Conservation (phyloP, 306 rosid genomes). For the Quercus wislizeni region DNA sequence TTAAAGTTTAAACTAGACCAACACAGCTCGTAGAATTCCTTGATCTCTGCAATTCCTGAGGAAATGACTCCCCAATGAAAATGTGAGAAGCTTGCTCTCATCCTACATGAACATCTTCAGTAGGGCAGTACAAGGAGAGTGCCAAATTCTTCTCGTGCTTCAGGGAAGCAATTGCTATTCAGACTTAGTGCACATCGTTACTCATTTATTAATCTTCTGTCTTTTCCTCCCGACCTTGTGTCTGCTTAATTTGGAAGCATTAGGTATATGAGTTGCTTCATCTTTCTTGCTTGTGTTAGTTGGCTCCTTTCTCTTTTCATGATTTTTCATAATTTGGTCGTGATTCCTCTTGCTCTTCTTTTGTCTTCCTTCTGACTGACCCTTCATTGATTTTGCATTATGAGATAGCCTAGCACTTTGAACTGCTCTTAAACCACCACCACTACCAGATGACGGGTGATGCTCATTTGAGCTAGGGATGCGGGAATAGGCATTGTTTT, state of each 20-base stretch:
- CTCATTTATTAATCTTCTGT: slow-evolving; percentile 9
- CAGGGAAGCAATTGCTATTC: slow-evolving; percentile 1
- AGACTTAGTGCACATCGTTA: background rate
- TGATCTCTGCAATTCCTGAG: slow-evolving; percentile 7
- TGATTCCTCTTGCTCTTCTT: slow-evolving; percentile 20
- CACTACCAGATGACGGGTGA: slow-evolving; percentile 16
- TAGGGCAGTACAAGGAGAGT: slow-evolving; percentile 1
- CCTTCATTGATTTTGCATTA: slow-evolving; percentile 25
- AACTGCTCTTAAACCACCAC: slow-evolving; percentile 22
- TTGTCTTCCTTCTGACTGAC: slow-evolving; percentile 26
- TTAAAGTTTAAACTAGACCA: background rate
- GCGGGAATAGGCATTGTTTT: slow-evolving; percentile 7
- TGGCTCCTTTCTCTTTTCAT: slow-evolving; percentile 34
- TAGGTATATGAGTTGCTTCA: slow-evolving; percentile 25
- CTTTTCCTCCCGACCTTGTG: slow-evolving; percentile 26
- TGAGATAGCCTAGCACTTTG: slow-evolving; percentile 37
- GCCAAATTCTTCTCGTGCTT: background rate
- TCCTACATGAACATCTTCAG: background rate
- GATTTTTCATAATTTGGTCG: slow-evolving; percentile 20
- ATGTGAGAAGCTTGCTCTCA: background rate
- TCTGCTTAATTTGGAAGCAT: slow-evolving; percentile 29
- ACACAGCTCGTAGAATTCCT: background rate
- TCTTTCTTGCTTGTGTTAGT: slow-evolving; percentile 13
- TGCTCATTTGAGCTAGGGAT: slow-evolving; percentile 16
- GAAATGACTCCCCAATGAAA: background rate